A percentile compares a stretch with the other conserved stretches of the same genome.
Evolutionary conservation across 495 filamentous ascomycete genomes (phyloP).

Genomic region (Hypoxylon fragiforme): DNA sequence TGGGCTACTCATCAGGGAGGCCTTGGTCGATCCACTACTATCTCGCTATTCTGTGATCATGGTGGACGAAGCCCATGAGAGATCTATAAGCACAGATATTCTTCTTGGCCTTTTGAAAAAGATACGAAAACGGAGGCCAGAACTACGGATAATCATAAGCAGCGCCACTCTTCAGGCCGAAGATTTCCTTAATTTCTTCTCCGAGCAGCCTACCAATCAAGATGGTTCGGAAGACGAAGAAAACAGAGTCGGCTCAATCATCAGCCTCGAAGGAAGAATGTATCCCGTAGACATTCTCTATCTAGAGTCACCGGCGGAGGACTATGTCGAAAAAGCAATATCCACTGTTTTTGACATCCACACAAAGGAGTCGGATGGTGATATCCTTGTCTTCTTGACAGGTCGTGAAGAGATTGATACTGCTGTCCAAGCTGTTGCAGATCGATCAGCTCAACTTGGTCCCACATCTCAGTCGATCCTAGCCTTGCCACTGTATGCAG

Average conservation of each 20-base stretch:
- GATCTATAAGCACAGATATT: slow-evolving; percentile 91
- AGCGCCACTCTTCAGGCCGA: slow-evolving; percentile 94
- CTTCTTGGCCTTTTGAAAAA: slow-evolving; percentile 95
- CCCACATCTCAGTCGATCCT: slow-evolving; percentile 69
- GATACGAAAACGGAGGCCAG: slow-evolving; percentile 77
- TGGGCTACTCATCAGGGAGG: slow-evolving; percentile 91
- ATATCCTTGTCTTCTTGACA: slow-evolving; percentile 90
- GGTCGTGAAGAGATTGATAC: slow-evolving; percentile 93
- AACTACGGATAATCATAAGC: slow-evolving; percentile 87
- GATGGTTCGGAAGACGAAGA: slow-evolving; percentile 47
- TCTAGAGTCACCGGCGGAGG: slow-evolving; percentile 75
- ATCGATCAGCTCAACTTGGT: slow-evolving; percentile 75
- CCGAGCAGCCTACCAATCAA: slow-evolving; percentile 47
- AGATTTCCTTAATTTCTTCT: slow-evolving; percentile 83
- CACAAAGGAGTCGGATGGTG: slow-evolving; percentile 80
- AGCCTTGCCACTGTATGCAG: slow-evolving; percentile 85
- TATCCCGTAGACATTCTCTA: slow-evolving; percentile 92
- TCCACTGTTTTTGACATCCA: slow-evolving; percentile 94
- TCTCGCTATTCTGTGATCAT: slow-evolving; percentile 96
- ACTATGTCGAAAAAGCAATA: slow-evolving; percentile 86
- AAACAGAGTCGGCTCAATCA: slow-evolving; percentile 65
- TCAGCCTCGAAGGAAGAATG: slow-evolving; percentile 87
- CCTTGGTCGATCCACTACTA: slow-evolving; percentile 87
- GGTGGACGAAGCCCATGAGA: slow-evolving; percentile 98
- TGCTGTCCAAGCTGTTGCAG: slow-evolving; percentile 74